Base-by-base conservation (phyloP, 179 eudicot genomes). In the Nepenthes alata region DNA sequence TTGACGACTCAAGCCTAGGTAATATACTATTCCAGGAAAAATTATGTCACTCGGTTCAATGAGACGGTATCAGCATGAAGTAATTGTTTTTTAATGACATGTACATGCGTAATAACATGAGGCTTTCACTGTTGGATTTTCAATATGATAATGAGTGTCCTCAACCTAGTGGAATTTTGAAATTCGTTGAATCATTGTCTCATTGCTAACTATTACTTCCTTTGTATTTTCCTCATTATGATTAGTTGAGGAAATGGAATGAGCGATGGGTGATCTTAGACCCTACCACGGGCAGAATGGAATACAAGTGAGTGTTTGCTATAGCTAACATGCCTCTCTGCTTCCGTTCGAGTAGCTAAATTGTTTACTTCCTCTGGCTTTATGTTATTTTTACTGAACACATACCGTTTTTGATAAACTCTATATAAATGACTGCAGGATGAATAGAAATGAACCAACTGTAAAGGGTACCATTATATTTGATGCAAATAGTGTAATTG, bases 231-330 rank as follows among this genome's bases (percentile, higher is more conserved):
- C 3, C 48, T 41, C 5, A 6, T 47, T 72, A 57, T 67, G 37
- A 65, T 63, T 59, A 93, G 98, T 77, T 93, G 73, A 80, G 95
- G 73, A 93, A 93, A 73, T 93, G 98, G 98, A 93, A 93, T 10
- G 98, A 93, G 74, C 82, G 98, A 65, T 93, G 98, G 98, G 86
- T 93, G 72, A 82, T 85, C 76, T 75, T 93, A 68, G 98, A 93
- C 71, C 98, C 98, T 59, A 93, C 94, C 56, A 93, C 98, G 12
- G 98, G 98, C 45, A 93, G 82, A 77, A 89, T 93, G 98, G 98
- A 89, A 69, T 93, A 93, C 88, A 93, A 89, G 98, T 93, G 82
- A 77, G 82, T 64, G 47, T 52, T 67, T 34, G 41, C 16, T 53
- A 15, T 35, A 13, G 34, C 55, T 36, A 13, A 39, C 14, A 36